phyloP scores from a whole-genome alignment of 345 rosid genomes.

The Leavenworthia alabamica region DNA sequence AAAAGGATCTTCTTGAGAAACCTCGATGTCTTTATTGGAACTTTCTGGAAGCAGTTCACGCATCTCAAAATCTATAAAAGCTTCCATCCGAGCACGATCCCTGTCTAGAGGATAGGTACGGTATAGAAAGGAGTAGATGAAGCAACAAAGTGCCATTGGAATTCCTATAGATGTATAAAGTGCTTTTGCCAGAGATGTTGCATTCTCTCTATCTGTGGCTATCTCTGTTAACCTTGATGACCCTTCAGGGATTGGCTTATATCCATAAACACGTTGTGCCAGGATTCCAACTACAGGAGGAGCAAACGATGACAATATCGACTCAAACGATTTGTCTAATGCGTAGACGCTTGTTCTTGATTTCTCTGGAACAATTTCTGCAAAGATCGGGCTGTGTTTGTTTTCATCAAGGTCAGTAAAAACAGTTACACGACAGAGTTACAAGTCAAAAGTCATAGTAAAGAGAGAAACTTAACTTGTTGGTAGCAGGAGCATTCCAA shows the following conservation, averaged over 20 bases:
- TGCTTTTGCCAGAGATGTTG: conserved; percentile 70
- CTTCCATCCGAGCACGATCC: conserved; percentile 73
- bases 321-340: conserved; percentile 69
- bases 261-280: conserved; percentile 77
- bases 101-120: conserved; percentile 71
- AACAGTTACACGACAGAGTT: background rate
- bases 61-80: conserved; percentile 70
- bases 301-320: conserved; percentile 75
- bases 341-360: conserved; percentile 80
- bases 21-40: conserved; percentile 1
- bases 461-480: conserved; percentile 51
- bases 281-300: conserved; percentile 80
- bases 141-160: conserved; percentile 72
- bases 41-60: conserved; percentile 38
- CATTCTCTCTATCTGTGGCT: conserved; percentile 63
- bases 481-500: conserved; percentile 91
- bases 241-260: conserved; percentile 53
- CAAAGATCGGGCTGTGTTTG: conserved; percentile 71
- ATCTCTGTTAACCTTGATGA: conserved; percentile 41
- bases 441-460: background rate
- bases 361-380: conserved; percentile 84
- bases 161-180: conserved; percentile 67
- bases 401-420: background rate
- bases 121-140: conserved; percentile 72
- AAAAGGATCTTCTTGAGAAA: conserved; percentile 9